Conservation (phyloP, 768 basidiomycete species). For the Serendipita vermifera region DNA sequence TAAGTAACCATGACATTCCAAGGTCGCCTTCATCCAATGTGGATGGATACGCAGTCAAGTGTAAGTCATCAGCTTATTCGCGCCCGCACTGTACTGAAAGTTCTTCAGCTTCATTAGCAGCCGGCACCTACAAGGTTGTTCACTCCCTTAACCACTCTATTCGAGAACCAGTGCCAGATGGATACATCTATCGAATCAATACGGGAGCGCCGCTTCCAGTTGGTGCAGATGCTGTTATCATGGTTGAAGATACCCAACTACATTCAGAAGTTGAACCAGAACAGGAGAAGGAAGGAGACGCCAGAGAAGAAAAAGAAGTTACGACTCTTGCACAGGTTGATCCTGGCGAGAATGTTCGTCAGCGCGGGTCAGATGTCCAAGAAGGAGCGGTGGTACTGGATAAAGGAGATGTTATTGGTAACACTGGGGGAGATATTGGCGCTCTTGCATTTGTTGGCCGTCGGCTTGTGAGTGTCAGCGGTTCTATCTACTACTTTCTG, state of each 20-base stretch:
- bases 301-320: conserved; percentile 59
- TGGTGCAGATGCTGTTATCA: conserved; percentile 68
- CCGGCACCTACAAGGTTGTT: conserved; percentile 55
- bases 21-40: conserved; percentile 60
- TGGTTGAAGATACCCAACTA: conserved; percentile 85
- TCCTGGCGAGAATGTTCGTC: conserved; percentile 56
- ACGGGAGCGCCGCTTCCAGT: conserved; percentile 71
- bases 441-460: conserved; percentile 68
- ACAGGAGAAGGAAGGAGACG: conserved; percentile 25
- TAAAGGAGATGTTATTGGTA: conserved; percentile 45
- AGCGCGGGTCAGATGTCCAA: conserved; percentile 59
- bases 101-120: conserved; percentile 44
- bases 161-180: conserved; percentile 32
- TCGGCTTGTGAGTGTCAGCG: too few relatives aligned
- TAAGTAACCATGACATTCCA: conserved; percentile 53
- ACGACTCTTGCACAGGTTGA: conserved; percentile 51
- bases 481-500: too few relatives aligned
- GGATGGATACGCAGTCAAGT: conserved; percentile 74
- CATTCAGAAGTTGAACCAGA: conserved; percentile 43
- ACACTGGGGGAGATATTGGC: conserved; percentile 71
- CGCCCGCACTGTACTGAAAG: background rate
- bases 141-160: conserved; percentile 35
- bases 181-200: conserved; percentile 60
- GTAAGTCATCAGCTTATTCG: conserved; percentile 28
- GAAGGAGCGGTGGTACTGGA: conserved; percentile 54